Evolutionary conservation across 129 eudicot genomes (phyloP), one percentile per base, ranked within the genome.

Genomic region (Escallonia herrerae): DNA sequence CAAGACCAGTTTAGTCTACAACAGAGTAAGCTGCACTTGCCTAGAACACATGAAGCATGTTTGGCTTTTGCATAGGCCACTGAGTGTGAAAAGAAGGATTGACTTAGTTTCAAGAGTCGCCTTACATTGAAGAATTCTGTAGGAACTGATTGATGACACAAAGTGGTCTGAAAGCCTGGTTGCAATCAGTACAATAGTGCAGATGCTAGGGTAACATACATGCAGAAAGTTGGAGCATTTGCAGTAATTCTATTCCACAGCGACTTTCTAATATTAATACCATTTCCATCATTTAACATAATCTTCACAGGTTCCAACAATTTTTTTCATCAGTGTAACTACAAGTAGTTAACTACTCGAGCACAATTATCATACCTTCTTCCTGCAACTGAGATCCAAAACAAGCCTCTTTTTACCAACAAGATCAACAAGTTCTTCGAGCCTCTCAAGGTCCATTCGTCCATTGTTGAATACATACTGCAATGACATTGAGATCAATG

Each of bases 381-480:
- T 93, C 64, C 99, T 84, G 86, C 99, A 93, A 78, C 99, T 89
- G 63, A 93, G 91, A 76, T 93, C 99, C 80, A 89, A 78, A 13
- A 93, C 95, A 57, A 93, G 84, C 76, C 99, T 86, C 60, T 82
- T 66, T 78, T 82, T 93, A 12, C 95, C 95, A 71, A 93, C 87
- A 66, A 81, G 45, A 60, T 64, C 64, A 60, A 86, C 82, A 69
- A 93, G 91, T 72, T 79, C 96, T 75, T 89, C 80, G 13, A 93
- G 95, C 85, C 96, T 86, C 76, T 84, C 90, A 43, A 81, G 82
- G 69, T 93, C 86, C 84, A 93, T 87, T 76, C 89, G 81, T 68
- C 99, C 99, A 72, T 86, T 83, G 69, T 64, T 86, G 76, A 93
- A 93, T 57, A 93, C 99, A 86, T 89, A 89, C 99, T 93, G 86